Evolutionary conservation across 768 basidiomycete species (phyloP).

Genomic region (Coprinopsis strossmayeri): DNA sequence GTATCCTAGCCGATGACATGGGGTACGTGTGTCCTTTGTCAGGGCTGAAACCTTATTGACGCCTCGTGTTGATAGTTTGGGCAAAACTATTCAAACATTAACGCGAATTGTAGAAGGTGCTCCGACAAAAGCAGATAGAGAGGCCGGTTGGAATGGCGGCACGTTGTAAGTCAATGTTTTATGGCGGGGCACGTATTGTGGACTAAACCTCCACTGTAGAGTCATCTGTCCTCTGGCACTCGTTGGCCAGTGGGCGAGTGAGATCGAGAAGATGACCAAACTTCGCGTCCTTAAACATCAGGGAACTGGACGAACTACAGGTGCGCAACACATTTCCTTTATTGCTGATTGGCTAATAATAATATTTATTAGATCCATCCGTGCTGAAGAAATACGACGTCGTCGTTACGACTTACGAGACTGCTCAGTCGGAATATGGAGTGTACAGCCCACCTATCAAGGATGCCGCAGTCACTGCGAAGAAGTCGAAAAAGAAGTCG

Average conservation of each 20-base stretch:
- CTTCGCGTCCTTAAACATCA: conserved; percentile 80
- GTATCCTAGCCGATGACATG: conserved; percentile 91
- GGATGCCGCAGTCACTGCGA: conserved; percentile 43
- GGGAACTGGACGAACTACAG: conserved; percentile 63
- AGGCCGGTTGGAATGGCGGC: conserved; percentile 62
- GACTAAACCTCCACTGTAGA: conserved; percentile 39
- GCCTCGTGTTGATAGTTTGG: conserved; percentile 41
- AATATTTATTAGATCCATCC: conserved; percentile 45
- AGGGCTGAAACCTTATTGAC: background rate
- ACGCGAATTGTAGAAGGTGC: conserved; percentile 81
- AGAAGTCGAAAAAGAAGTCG: conserved; percentile 31
- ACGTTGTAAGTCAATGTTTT: conserved; percentile 50
- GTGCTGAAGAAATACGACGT: conserved; percentile 53
- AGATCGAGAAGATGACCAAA: conserved; percentile 66
- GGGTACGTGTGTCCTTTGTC: conserved; percentile 38
- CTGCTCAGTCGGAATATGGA: conserved; percentile 73
- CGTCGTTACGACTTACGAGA: conserved; percentile 85
- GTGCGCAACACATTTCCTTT: conserved; percentile 29
- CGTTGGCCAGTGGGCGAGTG: conserved; percentile 86
- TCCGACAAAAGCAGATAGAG: conserved; percentile 60
- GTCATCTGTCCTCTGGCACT: conserved; percentile 86
- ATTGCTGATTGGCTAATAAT: too few species aligned
- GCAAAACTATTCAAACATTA: conserved; percentile 90
- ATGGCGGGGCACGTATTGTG: background rate
- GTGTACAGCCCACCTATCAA: conserved; percentile 43